Evolutionary conservation across 495 filamentous ascomycete species (phyloP).

Genomic region (Daldinia grandis): DNA sequence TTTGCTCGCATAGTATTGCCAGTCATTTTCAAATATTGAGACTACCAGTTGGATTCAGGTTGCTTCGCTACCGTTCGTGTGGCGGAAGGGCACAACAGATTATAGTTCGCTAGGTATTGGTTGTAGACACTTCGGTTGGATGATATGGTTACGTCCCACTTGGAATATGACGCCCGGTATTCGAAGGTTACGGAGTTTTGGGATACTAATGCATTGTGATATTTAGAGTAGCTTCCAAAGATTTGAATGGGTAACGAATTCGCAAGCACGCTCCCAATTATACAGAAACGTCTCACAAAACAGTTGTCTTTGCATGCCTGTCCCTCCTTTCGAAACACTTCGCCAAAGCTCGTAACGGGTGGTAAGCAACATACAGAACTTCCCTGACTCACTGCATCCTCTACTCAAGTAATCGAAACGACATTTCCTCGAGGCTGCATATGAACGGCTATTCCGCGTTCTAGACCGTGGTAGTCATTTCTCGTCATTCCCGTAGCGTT

Average conservation of each 20-base stretch:
- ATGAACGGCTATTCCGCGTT: background rate
- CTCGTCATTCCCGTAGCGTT: background rate
- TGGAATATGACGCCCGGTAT: background rate
- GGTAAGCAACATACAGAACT: slow-evolving; percentile 23
- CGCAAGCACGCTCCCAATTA: slow-evolving; percentile 2
- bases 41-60: background rate
- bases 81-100: background rate
- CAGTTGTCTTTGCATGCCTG: slow-evolving; percentile 38
- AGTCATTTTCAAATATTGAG: background rate
- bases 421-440: background rate
- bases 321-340: slow-evolving; percentile 37
- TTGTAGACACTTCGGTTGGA: background rate
- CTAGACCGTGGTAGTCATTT: background rate
- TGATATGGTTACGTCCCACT: background rate
- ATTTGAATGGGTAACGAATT: background rate
- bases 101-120: background rate
- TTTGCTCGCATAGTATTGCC: background rate
- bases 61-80: background rate
- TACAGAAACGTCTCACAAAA: slow-evolving; percentile 37
- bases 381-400: slow-evolving; percentile 11
- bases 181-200: background rate
- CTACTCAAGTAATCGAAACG: slow-evolving; percentile 2
- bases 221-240: background rate
- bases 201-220: background rate
- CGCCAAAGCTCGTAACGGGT: slow-evolving; percentile 17